These are phyloP conservation scores for Zygotorulaspora chibaensis DNA, from an alignment of 805 yeast genomes.

Conservation along the genomic window DNA sequence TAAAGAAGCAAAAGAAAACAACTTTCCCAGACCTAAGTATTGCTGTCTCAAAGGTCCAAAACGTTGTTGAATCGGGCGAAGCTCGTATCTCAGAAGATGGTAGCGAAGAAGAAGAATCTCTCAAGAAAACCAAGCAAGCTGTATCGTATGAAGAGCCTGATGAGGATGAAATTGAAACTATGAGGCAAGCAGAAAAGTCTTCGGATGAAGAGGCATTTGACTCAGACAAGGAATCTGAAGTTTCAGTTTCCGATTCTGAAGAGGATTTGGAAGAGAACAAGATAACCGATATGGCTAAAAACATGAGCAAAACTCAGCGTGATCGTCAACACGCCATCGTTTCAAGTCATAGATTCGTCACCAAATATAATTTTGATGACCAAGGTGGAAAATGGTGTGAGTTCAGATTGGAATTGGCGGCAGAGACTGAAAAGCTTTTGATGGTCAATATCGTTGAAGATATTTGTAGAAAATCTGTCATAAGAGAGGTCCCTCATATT, in stretches of 20 bases:
- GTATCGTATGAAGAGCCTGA: conserved; percentile 93
- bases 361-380: conserved; percentile 87
- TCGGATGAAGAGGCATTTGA: conserved; percentile 60
- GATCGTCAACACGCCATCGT: conserved; percentile 84
- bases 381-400: conserved; percentile 87
- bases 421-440: conserved; percentile 84
- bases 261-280: conserved; percentile 37
- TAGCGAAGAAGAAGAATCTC: conserved; percentile 56
- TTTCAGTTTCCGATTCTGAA: conserved; percentile 41
- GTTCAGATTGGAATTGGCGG: conserved; percentile 76
- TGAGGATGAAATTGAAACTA: conserved; percentile 88
- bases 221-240: conserved; percentile 41
- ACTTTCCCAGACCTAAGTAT: conserved; percentile 61
- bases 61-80: conserved; percentile 39
- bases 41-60: conserved; percentile 58
- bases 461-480: conserved; percentile 83
- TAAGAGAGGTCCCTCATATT: conserved; percentile 84
- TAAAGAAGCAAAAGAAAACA: conserved; percentile 69
- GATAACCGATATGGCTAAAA: conserved; percentile 25
- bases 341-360: conserved; percentile 65
- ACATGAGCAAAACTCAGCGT: conserved; percentile 58
- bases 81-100: conserved; percentile 38
- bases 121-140: conserved; percentile 69
- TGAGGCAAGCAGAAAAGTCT: conserved; percentile 77
- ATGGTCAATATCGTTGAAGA: conserved; percentile 97